Evolutionary conservation across 345 rosid species (phyloP), one percentile per base, ranked within the genome.

Genomic region (Bretschneidera sinensis): DNA sequence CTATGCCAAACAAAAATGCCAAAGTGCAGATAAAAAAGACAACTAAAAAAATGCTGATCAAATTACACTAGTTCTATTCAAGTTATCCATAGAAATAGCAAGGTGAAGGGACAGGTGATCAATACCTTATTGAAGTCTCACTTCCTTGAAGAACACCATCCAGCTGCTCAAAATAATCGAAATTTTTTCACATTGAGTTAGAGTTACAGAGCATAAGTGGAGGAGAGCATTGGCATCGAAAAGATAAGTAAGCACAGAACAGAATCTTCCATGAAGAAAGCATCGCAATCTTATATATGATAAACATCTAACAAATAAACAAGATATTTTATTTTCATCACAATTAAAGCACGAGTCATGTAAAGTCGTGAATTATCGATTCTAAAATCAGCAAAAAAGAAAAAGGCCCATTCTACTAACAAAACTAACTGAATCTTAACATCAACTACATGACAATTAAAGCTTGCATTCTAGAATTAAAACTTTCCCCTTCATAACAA

Each of bases 81-180:
- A n/a, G n/a, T n/a, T n/a, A n/a, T n/a, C n/a, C n/a, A n/a, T n/a
- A n/a, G n/a, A n/a, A n/a, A n/a, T n/a, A n/a, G n/a, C n/a, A n/a
- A n/a, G n/a, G n/a, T n/a, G 17, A 47, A 43, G 22, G 13, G 68
- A 68, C 28, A 55, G 25, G 22, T 25, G 54, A 23, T 55, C 23
- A 21, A 55, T 64, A 91, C 99, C 87, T 88, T 73, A 88, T 82
- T 55, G 91, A 85, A 65, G 79, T 74, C 65, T 81, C 89, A 55
- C 71, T 76, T 79, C 91, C 97, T 76, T 82, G 91, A 75, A 95
- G 89, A 75, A 85, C 89, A 55, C 74, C 64, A 24, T 83, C 97
- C 78, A 95, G 74, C 86, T 85, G 97, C 84, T 88, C 97, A 71
- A 91, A 95, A 94, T 82, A 94, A 70, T 96, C 91, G 89, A 48